A percentile compares a stretch with the other conserved stretches of the same genome.
Conservation (phyloP, 2,329 filamentous ascomycete species). For the Colletotrichum cuscutae region DNA sequence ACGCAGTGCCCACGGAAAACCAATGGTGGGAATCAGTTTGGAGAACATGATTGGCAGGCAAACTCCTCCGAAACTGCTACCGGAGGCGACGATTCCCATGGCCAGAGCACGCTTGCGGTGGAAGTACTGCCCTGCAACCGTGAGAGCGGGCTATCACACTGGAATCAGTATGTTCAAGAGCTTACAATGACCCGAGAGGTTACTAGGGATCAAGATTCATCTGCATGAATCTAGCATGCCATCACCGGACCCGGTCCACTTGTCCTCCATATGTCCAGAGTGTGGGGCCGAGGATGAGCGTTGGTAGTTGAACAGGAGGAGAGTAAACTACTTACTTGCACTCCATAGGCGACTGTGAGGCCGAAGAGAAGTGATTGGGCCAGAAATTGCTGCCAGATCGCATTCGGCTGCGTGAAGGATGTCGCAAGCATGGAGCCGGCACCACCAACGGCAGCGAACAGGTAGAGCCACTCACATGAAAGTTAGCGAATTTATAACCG, state of each 20-base stretch:
- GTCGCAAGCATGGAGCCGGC: constrained; percentile 25
- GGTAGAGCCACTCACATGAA: constrained; percentile 18
- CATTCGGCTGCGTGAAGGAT: constrained; percentile 23
- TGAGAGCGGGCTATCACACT: constrained; percentile 15
- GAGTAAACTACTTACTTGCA: constrained; percentile 10
- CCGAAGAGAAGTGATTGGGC: constrained; percentile 45
- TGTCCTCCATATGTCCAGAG: background rate
- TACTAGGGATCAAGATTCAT: no score
- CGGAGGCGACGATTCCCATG: constrained; percentile 62
- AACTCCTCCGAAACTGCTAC: constrained; percentile 64
- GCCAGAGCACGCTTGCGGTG: constrained; percentile 58
- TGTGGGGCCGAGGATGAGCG: background rate
- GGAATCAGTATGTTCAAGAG: background rate
- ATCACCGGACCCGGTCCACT: no score
- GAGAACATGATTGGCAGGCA: constrained; percentile 71
- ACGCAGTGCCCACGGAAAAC: constrained; percentile 60
- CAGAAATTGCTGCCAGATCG: constrained; percentile 50
- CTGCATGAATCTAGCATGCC: no score
- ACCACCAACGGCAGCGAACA: constrained; percentile 20
- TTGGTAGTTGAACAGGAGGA: background rate
- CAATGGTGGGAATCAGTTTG: constrained; percentile 59
- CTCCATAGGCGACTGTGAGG: constrained; percentile 27
- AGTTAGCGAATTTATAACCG: background rate
- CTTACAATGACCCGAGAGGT: no score
- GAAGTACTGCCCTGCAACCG: constrained; percentile 49